phyloP scores from a whole-genome alignment of 2,329 filamentous ascomycete genomes.

The Aspergillus fischeri region DNA sequence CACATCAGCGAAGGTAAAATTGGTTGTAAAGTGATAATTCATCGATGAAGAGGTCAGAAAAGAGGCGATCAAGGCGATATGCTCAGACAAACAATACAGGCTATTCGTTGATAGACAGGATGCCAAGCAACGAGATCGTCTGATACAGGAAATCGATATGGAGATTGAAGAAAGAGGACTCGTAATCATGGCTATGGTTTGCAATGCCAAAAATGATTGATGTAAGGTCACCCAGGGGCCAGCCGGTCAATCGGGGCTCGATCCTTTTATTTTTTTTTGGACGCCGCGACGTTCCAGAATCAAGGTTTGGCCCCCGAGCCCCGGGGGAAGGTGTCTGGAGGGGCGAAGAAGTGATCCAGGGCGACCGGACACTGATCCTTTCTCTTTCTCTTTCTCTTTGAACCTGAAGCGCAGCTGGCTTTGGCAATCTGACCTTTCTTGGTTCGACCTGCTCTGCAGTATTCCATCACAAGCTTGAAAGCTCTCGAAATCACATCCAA shows the following conservation, averaged over 20 bases:
- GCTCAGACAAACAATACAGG: background rate
- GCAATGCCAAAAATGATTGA: background rate
- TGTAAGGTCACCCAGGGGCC: background rate
- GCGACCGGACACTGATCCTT: background rate
- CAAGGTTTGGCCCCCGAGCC: background rate
- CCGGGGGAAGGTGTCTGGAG: background rate
- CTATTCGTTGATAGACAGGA: background rate
- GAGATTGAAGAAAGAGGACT: slow-evolving; percentile 5
- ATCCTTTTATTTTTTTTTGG: background rate
- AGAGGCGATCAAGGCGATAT: background rate
- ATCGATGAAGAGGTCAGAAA: background rate
- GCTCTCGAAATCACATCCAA: slow-evolving; percentile 9
- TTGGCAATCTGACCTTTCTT: background rate
- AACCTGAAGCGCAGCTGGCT: background rate
- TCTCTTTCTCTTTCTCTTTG: background rate
- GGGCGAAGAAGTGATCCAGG: background rate
- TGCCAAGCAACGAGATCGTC: background rate
- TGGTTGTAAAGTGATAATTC: background rate
- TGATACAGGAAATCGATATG: slow-evolving; percentile 6
- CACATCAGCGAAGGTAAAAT: background rate
- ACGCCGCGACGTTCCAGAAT: background rate
- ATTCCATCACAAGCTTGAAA: background rate
- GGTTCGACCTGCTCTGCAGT: background rate
- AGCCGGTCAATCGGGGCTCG: background rate
- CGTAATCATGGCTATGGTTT: slow-evolving; percentile 2